Base-by-base conservation (phyloP, 2,329 filamentous ascomycete genomes). In the Alternaria hordeiaustralica region DNA sequence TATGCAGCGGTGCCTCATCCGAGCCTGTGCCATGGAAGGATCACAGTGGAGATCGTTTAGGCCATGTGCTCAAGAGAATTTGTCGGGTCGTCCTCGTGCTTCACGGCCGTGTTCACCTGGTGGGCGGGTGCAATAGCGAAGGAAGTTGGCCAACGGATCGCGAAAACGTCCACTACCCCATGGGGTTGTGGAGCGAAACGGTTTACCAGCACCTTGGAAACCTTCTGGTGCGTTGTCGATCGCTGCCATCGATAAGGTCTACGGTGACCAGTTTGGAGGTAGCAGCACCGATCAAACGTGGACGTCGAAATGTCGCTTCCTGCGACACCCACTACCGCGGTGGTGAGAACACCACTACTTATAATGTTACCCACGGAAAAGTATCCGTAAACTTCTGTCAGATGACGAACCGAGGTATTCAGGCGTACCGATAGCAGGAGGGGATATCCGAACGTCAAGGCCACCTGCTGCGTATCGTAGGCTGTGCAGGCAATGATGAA, bases 181-280 rank as follows among this genome's bases (percentile, higher is more conserved):
- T 64, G 68, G 68, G 65, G 65, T 53, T 58, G 30, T 63, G 64
- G 33, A 41, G 53, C 44, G 43, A 20, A 64, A 58, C 60, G 55
- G 62, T 63, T 43, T 45, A 62, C 56, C 64, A 65, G 56, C 23
- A n/a, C 10, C 20, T 55, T 53, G 66, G 62, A 64, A 45, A 50
- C 47, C 49, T 28, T 63, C 55, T 60, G 25, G 57, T 63, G 56
- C 51, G 43, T 50, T 47, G 60, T 30, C 46, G 41, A 60, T 65
- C 23, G 15, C 30, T 33, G 30, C n/a, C n/a, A n/a, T n/a, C n/a
- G n/a, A n/a, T n/a, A n/a, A n/a, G n/a, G n/a, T n/a, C n/a, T n/a
- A n/a, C n/a, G n/a, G n/a, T n/a, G n/a, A n/a, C n/a, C n/a, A n/a
- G n/a, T n/a, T n/a, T n/a, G n/a, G n/a, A n/a, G n/a, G n/a, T n/a